A percentile compares a stretch with the other conserved stretches of the same genome.
phyloP scores from a whole-genome alignment of 495 filamentous ascomycete species.

The Hypoxylon subgilvum region DNA sequence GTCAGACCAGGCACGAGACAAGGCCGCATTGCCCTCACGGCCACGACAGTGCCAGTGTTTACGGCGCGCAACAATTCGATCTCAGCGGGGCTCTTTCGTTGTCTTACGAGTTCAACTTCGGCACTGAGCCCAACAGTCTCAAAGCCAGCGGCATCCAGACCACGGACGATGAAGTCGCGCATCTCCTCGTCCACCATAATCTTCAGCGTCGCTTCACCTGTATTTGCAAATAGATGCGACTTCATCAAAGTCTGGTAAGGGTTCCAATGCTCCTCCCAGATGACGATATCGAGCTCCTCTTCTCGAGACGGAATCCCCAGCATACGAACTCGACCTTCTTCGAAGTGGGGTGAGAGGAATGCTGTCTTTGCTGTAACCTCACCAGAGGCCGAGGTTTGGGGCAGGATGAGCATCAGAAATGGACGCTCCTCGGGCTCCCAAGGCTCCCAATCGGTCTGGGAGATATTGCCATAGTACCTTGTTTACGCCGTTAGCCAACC shows the following conservation, averaged over 20 bases:
- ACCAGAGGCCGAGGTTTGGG: slow-evolving; percentile 40
- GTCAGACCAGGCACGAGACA: slow-evolving; percentile 59
- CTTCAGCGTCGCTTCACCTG: slow-evolving; percentile 10
- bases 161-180: slow-evolving; percentile 61
- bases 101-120: slow-evolving; percentile 57
- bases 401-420: slow-evolving; percentile 61
- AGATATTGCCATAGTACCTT: slow-evolving; percentile 60
- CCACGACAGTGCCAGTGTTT: slow-evolving; percentile 63
- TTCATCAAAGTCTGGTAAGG: slow-evolving; percentile 55
- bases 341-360: slow-evolving; percentile 60
- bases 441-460: slow-evolving; percentile 62
- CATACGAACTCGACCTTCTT: slow-evolving; percentile 58
- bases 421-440: slow-evolving; percentile 67
- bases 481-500: neutral
- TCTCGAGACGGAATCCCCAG: slow-evolving; percentile 57
- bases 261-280: slow-evolving; percentile 65
- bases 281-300: slow-evolving; percentile 50
- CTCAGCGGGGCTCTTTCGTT: slow-evolving; percentile 57
- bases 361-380: slow-evolving; percentile 53
- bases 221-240: slow-evolving; percentile 34
- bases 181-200: slow-evolving; percentile 65
- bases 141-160: slow-evolving; percentile 54
- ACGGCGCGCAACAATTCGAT: slow-evolving; percentile 60
- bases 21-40: slow-evolving; percentile 59
- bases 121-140: slow-evolving; percentile 53